phyloP scores from a whole-genome alignment of 2,329 filamentous ascomycete species.

The Fusarium luffae region DNA sequence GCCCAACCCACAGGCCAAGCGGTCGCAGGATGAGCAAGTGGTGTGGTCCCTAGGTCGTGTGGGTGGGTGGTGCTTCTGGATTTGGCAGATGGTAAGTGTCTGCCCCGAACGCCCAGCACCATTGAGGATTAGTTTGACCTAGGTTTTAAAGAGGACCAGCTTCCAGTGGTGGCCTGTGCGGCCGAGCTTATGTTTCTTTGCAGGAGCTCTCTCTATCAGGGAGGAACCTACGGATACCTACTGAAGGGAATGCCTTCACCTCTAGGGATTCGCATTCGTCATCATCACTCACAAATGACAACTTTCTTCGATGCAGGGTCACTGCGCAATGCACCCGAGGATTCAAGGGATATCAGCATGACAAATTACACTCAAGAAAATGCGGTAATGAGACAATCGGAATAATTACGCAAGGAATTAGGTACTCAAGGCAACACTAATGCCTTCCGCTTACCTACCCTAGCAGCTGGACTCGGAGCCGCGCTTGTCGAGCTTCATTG shows the following conservation, averaged over 20 bases:
- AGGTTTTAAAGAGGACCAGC: constrained; percentile 23
- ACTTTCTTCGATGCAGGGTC: background rate
- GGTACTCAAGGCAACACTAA: background rate
- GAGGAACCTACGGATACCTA: background rate
- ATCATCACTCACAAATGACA: background rate
- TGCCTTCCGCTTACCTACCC: background rate
- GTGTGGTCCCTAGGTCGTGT: constrained; percentile 30
- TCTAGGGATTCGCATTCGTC: background rate
- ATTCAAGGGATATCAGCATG: background rate
- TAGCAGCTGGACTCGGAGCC: constrained; percentile 30
- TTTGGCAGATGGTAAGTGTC: constrained; percentile 26
- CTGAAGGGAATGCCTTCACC: background rate
- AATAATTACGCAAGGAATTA: background rate
- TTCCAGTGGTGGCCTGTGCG: constrained; percentile 32
- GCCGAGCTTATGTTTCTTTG: constrained; percentile 27
- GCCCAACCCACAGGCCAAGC: constrained; percentile 39
- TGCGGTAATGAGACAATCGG: background rate
- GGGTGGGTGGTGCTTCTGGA: constrained; percentile 15
- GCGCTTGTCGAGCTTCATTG: constrained; percentile 41
- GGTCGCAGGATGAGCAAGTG: constrained; percentile 42
- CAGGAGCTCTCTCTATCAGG: constrained; percentile 20
- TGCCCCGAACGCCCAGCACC: constrained; percentile 36
- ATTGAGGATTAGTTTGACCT: constrained; percentile 25
- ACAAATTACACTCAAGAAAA: background rate
- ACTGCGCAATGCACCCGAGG: background rate